These are phyloP conservation scores for Fusarium sp. DNA, from an alignment of 2,329 filamentous ascomycete genomes.

Conservation along the genomic window DNA sequence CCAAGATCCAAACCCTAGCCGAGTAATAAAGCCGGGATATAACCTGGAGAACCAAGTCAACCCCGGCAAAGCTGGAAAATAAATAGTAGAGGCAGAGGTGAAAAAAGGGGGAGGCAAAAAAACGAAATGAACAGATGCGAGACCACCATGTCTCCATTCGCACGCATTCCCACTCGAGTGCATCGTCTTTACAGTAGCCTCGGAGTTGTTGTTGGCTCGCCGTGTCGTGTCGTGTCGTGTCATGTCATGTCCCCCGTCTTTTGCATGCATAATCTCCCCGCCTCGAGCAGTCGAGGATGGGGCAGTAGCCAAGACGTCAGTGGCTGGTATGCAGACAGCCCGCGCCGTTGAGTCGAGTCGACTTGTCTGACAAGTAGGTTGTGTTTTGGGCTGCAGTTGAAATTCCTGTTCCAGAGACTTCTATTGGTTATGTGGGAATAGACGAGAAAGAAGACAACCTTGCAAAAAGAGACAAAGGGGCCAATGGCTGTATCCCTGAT, in stretches of 20 bases:
- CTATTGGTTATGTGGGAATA: conserved; percentile 18
- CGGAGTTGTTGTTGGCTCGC: not conserved
- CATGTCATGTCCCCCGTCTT: not conserved
- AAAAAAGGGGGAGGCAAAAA: conserved; percentile 30
- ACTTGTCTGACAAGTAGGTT: not conserved
- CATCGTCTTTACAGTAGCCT: conserved; percentile 1
- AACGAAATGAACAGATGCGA: conserved; percentile 14
- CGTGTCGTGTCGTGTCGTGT: too few species aligned
- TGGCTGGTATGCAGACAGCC: conserved; percentile 26
- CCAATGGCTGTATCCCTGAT: conserved; percentile 17
- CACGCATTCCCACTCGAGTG: conserved; percentile 21
- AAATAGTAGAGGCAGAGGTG: not conserved
- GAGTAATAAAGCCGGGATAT: conserved; percentile 27
- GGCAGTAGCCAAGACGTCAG: conserved; percentile 31
- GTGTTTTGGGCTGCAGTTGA: conserved; percentile 17
- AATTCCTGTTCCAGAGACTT: conserved; percentile 1
- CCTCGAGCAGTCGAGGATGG: conserved; percentile 3
- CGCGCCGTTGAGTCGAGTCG: not conserved
- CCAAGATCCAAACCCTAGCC: conserved; percentile 10
- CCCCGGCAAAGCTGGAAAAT: not conserved
- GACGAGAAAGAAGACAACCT: conserved; percentile 7
- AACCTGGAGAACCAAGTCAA: conserved; percentile 23
- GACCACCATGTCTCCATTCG: conserved; percentile 21
- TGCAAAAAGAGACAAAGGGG: not conserved
- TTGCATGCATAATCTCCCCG: conserved; percentile 13